Evolutionary conservation across 495 filamentous ascomycete genomes (phyloP), one percentile per base, ranked within the genome.

Genomic region (Aspergillus diversus): DNA sequence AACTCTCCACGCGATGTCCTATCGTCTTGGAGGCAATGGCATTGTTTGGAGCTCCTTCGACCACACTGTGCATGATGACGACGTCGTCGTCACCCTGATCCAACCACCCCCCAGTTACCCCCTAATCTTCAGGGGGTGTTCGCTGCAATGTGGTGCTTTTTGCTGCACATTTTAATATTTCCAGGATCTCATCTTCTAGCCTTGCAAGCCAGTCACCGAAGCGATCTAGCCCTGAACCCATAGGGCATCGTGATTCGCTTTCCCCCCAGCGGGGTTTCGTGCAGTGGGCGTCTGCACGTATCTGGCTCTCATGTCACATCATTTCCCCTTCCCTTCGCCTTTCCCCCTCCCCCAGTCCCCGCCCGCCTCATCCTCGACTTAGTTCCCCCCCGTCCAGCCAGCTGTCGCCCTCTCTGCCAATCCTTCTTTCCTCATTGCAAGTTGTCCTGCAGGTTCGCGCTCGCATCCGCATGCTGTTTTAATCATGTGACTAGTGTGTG

Each of bases 401-500:
- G 34, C 59, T 56, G 55, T 54, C 55, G 12, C 46, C 50, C 55
- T 66, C 35, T 59, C 64, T 65, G 50, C 64, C 66, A 73, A 68
- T 73, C 69, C 63, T 66, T 71, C 50, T 64, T 60, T 60, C 59
- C 53, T 54, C 47, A 33, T 60, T 43, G 35, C 67, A 60, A 57
- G 43, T 37, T 49, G 35, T 66, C 64, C 71, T 77, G 76, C 76
- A 77, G 72, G 71, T 75, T 74, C 66, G 66, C 71, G 66, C 66
- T 74, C 74, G 72, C 69, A 68, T 65, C 75, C 77, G 77, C 77
- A 80, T 73, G 64, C 55, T 59, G 37, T 27, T 63, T 69, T 65
- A 71, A 74, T 80, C 77, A 80, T 80, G 77, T 80, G 77, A 80
- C 74, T 64, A 32, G 27, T 16, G 49, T 64, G 66, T 65, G 59